A percentile compares a stretch with the other conserved stretches of the same genome.
Evolutionary conservation across 2,329 filamentous ascomycete genomes (phyloP).

Genomic region (Cytospora leucostoma): DNA sequence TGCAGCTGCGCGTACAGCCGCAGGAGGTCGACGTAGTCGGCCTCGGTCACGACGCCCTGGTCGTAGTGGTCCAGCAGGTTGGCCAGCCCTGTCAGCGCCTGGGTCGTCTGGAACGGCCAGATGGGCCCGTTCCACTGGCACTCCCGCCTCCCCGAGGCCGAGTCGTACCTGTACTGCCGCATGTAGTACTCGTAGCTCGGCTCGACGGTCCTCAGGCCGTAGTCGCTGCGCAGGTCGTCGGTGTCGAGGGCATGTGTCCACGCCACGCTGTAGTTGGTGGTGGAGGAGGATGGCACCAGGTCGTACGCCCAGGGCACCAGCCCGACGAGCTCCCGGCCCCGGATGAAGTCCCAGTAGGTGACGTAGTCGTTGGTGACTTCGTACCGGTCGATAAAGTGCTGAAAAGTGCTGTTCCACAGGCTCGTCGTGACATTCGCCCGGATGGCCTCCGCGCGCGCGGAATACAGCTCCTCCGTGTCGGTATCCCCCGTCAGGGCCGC

Average conservation of each 20-base stretch:
- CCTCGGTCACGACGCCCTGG: conserved; percentile 33
- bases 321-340: conserved; percentile 46
- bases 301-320: conserved; percentile 46
- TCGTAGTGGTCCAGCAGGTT: conserved; percentile 46
- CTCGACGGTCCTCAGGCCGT: conserved; percentile 45
- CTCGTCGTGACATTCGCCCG: conserved; percentile 41
- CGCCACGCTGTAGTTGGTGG: conserved; percentile 37
- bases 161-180: conserved; percentile 44
- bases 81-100: conserved; percentile 42
- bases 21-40: conserved; percentile 41
- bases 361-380: conserved; percentile 42
- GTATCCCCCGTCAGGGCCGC: conserved; percentile 37
- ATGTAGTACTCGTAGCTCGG: conserved; percentile 48
- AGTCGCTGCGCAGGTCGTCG: conserved; percentile 27
- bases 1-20: conserved; percentile 44
- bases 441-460: conserved; percentile 37
- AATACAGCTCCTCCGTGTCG: conserved; percentile 30
- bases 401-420: conserved; percentile 46
- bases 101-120: conserved; percentile 47
- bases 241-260: conserved; percentile 41
- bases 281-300: conserved; percentile 41
- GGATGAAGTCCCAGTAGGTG: conserved; percentile 42
- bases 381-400: conserved; percentile 47
- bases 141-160: conserved; percentile 35
- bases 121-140: conserved; percentile 49